Evolutionary conservation across 805 yeast species (phyloP), one percentile per base, ranked within the genome.

Genomic region (Yamadazyma phyllophila): DNA sequence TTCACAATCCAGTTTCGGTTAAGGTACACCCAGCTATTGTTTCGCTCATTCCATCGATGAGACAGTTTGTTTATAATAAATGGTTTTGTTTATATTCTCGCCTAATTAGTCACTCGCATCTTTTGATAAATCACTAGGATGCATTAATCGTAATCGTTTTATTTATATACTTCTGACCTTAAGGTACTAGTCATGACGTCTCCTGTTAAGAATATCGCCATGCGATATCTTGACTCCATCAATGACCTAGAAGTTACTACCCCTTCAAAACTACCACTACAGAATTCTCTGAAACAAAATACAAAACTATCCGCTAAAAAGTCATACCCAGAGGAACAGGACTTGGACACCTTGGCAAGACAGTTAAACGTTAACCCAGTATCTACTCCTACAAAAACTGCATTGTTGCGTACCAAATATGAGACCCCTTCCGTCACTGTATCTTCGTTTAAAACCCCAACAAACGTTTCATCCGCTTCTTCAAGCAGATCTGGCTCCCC

Each of bases 401-500:
- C 58, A 5, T 48, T 66, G 15, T 52, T 68, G 12, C 56, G 68
- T 34, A 52, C 67, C 4, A 59, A 62, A 33, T 71, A 65, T 45
- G 74, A 69, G 42, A 59, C 73, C 0, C 72, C 73, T 2, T 68
- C 74, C 10, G 76, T 69, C 1, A 71, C 75, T 0, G 68, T 71
- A 3, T 65, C 72, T 2, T 63, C 73, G 4, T 71, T 71, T 55
- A 71, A 69, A 47, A 56, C 63, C 13, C 65, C 72, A 1, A 44
- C 46, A 27, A 45, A 47, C 32, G 34, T 43, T 26, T 48, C 52
- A 11, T 40, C 47, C 16, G 38, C 55, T 7, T 48, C 66, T 10
- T 47, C 58, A 10, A 47, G 53, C 11, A 54, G 53, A 30, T 43
- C 48, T 10, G 52, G 53, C 15, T 54, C 60, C 20, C 62, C 62